Evolutionary conservation across 257 asterid species (phyloP).

Genomic region (Penstemon newberryi): DNA sequence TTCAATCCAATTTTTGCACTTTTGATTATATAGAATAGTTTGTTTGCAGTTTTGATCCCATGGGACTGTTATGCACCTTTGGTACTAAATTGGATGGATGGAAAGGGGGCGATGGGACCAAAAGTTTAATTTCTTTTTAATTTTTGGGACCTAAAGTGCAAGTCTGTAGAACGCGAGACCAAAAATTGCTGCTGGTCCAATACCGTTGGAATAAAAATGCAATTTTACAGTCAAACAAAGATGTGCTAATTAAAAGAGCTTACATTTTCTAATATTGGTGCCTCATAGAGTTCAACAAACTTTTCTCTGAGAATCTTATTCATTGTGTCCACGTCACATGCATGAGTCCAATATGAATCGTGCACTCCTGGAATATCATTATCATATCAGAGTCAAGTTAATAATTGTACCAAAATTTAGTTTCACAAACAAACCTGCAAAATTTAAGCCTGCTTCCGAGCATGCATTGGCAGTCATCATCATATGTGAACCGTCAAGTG

Average conservation of each 20-base stretch:
- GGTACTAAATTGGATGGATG: no score
- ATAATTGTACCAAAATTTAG: constrained; percentile 3
- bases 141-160: no score
- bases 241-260: constrained; percentile 29
- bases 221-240: no score
- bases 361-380: constrained; percentile 68
- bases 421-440: constrained; percentile 63
- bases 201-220: no score
- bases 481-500: constrained; percentile 97
- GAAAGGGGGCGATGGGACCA: no score
- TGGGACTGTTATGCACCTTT: no score
- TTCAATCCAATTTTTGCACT: no score
- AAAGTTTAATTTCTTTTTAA: no score
- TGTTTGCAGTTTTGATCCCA: no score
- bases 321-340: constrained; percentile 88
- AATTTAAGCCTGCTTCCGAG: constrained; percentile 74
- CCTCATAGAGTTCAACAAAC: constrained; percentile 89
- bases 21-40: no score
- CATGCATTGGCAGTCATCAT: constrained; percentile 99
- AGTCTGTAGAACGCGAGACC: no score
- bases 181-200: no score
- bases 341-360: constrained; percentile 99
- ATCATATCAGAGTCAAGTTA: constrained; percentile 21
- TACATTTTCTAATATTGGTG: constrained; percentile 85
- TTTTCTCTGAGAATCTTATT: constrained; percentile 82